phyloP scores from a whole-genome alignment of 352 stramenopile species.

The Phytophthora sp. region DNA sequence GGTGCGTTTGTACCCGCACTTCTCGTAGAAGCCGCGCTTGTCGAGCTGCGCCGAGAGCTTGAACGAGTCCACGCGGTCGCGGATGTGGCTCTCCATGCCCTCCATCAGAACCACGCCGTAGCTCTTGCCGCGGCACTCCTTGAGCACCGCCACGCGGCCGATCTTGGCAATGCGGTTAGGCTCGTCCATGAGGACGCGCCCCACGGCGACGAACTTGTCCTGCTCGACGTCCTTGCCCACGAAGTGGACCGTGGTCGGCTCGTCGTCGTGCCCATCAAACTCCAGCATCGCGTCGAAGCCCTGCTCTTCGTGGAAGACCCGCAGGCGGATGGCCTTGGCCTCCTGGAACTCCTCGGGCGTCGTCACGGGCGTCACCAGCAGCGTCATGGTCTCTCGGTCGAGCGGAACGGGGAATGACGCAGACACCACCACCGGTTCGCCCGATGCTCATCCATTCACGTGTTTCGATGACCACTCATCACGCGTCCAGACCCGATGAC shows the following conservation, averaged over 20 bases:
- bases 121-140: slow-evolving; percentile 59
- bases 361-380: slow-evolving; percentile 46
- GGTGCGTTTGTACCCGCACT: slow-evolving; percentile 33
- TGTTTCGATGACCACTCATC: slow-evolving; percentile 12
- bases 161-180: slow-evolving; percentile 49
- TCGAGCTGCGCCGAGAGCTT: slow-evolving; percentile 53
- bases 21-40: slow-evolving; percentile 38
- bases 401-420: slow-evolving; percentile 9
- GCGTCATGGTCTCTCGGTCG: slow-evolving; percentile 27
- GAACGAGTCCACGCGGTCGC: slow-evolving; percentile 37
- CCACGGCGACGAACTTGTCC: slow-evolving; percentile 59
- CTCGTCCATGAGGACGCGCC: slow-evolving; percentile 45
- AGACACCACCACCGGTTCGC: background rate
- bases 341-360: slow-evolving; percentile 45
- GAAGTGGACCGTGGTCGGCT: slow-evolving; percentile 55
- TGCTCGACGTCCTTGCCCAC: slow-evolving; percentile 58
- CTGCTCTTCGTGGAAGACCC: slow-evolving; percentile 66
- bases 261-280: slow-evolving; percentile 52
- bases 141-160: slow-evolving; percentile 60
- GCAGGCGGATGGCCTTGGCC: slow-evolving; percentile 47
- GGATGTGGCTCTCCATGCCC: slow-evolving; percentile 38
- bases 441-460: slow-evolving; percentile 16
- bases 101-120: slow-evolving; percentile 55
- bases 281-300: slow-evolving; percentile 45
- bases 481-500: too few relatives aligned